These are phyloP conservation scores for Aspergillus diversus DNA, from an alignment of 495 filamentous ascomycete genomes.

Conservation along the genomic window DNA sequence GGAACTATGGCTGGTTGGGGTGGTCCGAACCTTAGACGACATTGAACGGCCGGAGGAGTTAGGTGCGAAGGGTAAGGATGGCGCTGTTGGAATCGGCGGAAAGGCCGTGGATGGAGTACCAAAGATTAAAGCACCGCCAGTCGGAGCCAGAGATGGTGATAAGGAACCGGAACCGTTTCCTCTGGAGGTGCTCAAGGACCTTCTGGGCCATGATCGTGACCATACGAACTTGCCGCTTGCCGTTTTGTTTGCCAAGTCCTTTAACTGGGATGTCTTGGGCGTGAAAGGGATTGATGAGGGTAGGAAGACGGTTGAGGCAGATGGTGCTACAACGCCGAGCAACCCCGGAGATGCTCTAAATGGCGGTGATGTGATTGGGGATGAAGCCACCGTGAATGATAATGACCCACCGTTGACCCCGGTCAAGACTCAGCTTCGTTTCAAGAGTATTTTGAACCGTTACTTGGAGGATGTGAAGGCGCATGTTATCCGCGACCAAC, in stretches of 20 bases:
- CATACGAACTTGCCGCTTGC: constrained; percentile 89
- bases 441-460: constrained; percentile 81
- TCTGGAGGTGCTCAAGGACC: constrained; percentile 92
- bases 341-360: constrained; percentile 53
- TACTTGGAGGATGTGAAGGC: constrained; percentile 94
- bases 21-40: constrained; percentile 87
- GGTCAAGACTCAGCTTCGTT: constrained; percentile 80
- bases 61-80: constrained; percentile 67
- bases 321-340: constrained; percentile 67
- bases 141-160: constrained; percentile 40
- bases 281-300: constrained; percentile 71
- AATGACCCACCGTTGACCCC: constrained; percentile 74
- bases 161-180: constrained; percentile 80
- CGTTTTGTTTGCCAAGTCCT: constrained; percentile 93
- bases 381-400: constrained; percentile 32
- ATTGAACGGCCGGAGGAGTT: constrained; percentile 83
- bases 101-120: constrained; percentile 61
- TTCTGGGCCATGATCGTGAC: constrained; percentile 90
- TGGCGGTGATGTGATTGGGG: constrained; percentile 41
- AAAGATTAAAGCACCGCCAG: constrained; percentile 36
- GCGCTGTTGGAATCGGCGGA: constrained; percentile 44
- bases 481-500: constrained; percentile 88
- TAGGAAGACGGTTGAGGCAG: constrained; percentile 81
- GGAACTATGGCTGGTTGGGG: constrained; percentile 93
- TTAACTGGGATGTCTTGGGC: constrained; percentile 93